These are phyloP conservation scores for Chaetomium tenue DNA, from an alignment of 495 filamentous ascomycete genomes.

Conservation along the genomic window DNA sequence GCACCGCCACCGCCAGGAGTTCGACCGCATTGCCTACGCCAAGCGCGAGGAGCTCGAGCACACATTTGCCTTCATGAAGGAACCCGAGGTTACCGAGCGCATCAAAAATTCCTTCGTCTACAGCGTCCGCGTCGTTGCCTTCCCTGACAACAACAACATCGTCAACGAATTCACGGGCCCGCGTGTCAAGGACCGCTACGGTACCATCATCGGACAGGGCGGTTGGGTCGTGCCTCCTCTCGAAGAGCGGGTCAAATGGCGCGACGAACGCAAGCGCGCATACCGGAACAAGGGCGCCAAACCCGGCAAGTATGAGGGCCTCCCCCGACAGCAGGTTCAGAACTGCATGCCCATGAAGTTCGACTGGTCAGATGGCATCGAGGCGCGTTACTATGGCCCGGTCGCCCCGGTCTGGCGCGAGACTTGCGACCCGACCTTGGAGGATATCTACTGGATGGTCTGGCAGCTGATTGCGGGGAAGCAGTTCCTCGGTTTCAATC, in stretches of 20 bases:
- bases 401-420: slow-evolving; percentile 27
- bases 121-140: slow-evolving; percentile 28
- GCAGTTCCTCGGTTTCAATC: slow-evolving; percentile 27
- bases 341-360: slow-evolving; percentile 16
- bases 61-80: slow-evolving; percentile 9
- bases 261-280: slow-evolving; percentile 12
- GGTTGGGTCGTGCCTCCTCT: slow-evolving; percentile 33
- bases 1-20: slow-evolving; percentile 10
- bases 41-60: slow-evolving; percentile 12
- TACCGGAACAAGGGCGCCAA: slow-evolving; percentile 16
- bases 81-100: slow-evolving; percentile 15
- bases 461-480: slow-evolving; percentile 29
- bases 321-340: slow-evolving; percentile 8
- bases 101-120: slow-evolving; percentile 25
- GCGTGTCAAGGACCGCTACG: slow-evolving; percentile 18
- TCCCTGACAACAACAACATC: slow-evolving; percentile 15
- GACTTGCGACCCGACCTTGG: slow-evolving; percentile 26
- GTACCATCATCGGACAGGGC: slow-evolving; percentile 24
- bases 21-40: neutral
- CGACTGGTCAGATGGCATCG: slow-evolving; percentile 20
- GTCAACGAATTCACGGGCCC: slow-evolving; percentile 32
- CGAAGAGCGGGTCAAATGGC: slow-evolving; percentile 25
- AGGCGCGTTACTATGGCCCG: slow-evolving; percentile 25
- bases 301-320: slow-evolving; percentile 15
- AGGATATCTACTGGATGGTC: slow-evolving; percentile 34